Conservation (phyloP, 2,329 filamentous ascomycete species). For the Ascochyta pisi region DNA sequence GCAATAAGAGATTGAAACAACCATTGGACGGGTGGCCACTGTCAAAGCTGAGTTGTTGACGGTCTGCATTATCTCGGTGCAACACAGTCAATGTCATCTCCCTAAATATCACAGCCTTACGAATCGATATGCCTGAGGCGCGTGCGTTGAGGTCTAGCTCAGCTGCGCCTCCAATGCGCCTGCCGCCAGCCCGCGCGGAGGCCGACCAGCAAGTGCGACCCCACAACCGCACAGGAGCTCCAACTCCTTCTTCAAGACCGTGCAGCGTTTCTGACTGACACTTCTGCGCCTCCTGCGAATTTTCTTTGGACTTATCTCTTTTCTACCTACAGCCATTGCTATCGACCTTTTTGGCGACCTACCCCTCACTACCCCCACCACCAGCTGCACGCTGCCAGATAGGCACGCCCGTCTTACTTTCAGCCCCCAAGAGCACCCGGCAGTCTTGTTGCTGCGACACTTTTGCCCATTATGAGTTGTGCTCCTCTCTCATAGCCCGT, state of each 20-base stretch:
- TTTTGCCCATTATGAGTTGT: conserved; percentile 47
- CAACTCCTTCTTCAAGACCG: conserved; percentile 28
- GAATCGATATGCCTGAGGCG: conserved; percentile 12
- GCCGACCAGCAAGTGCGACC: conserved; percentile 33
- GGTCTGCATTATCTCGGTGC: conserved; percentile 1
- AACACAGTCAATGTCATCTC: conserved; percentile 7
- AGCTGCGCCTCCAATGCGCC: conserved; percentile 28
- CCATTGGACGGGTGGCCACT: neutral
- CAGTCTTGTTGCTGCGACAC: conserved; percentile 35
- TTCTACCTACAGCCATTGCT: conserved; percentile 26
- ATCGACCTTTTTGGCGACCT: conserved; percentile 25
- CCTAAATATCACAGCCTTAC: conserved; percentile 20
- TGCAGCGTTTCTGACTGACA: conserved; percentile 25
- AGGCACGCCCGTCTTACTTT: conserved; percentile 39
- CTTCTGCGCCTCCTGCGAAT: conserved; percentile 21
- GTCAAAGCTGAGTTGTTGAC: neutral
- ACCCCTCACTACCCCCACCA: conserved; percentile 43
- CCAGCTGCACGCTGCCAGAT: conserved; percentile 36
- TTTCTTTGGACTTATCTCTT: conserved; percentile 23
- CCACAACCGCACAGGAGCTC: conserved; percentile 34
- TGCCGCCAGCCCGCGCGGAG: conserved; percentile 34
- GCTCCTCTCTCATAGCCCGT: conserved; percentile 19
- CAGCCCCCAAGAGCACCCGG: conserved; percentile 40
- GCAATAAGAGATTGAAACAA: neutral
- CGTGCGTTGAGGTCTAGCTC: conserved; percentile 19